Base-by-base conservation (phyloP, 2,329 filamentous ascomycete species). In the Arachnopeziza araneosa region DNA sequence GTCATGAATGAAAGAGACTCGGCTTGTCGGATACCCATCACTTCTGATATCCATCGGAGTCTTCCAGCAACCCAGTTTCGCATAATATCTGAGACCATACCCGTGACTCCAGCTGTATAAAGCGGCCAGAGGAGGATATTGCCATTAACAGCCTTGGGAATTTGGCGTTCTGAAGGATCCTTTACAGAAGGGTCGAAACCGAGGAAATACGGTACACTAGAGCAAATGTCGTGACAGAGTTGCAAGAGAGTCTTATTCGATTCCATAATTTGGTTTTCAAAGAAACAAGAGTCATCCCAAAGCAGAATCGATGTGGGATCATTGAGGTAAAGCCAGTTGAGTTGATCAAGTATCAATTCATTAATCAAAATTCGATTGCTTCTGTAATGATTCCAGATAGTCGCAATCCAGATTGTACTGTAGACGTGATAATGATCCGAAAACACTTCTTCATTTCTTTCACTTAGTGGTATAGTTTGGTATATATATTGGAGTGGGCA, bases 311-410 rank as follows among this genome's bases (percentile, higher is more conserved):
- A 57, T 52, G 51, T 23, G n/a, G 55, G 23, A n/a, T 56, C 50
- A n/a, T 55, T 49, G 36, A 61, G 50, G n/a, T 55, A 60, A 9
- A 69, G 57, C 50, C 69, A 58, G 3, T 30, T 57, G 7, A 70
- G 55, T 23, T 70, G 67, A 50, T 62, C 57, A 21, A 67, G 57
- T 21, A 70, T 61, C 9, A 69, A 50, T 23, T 67, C 67, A 26
- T 72, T 69, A 8, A 69, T 55, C 23, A 69, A 59, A n/a, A 69
- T 64, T 1, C 70, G 66, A 24, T 64, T 32, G 24, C 57, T 61
- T 24, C 69, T 60, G 24, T 67, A 67, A 23, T 64, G 54, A 50
- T 72, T 72, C 68, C 69, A 71, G n/a, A 65, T 62, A n/a, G 63
- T 63, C 6, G 63, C 67, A 10, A 67, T 57, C 66, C 65, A 67